phyloP scores from a whole-genome alignment of 345 rosid genomes.

The Brassica cretica region DNA sequence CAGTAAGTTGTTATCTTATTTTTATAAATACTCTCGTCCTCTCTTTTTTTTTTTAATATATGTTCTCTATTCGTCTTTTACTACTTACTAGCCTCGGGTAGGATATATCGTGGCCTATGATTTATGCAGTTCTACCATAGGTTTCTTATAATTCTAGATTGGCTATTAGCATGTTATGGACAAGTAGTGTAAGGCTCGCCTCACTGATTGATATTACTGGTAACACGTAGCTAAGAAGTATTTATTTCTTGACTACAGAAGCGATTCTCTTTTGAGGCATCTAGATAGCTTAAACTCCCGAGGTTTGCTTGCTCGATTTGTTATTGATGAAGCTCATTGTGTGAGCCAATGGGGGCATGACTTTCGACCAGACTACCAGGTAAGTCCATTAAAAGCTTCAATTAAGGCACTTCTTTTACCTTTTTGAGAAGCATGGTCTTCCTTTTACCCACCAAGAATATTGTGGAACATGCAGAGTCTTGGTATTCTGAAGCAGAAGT shows the following conservation, averaged over 20 bases:
- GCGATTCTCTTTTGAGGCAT: slow-evolving; percentile 86
- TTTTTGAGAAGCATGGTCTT: slow-evolving; percentile 12
- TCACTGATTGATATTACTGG: slow-evolving; percentile 10
- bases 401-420: slow-evolving; percentile 9
- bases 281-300: slow-evolving; percentile 76
- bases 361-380: slow-evolving; percentile 99
- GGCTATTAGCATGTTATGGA: slow-evolving; percentile 8
- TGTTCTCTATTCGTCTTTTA: slow-evolving; percentile 2
- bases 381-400: slow-evolving; percentile 39
- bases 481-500: slow-evolving; percentile 92
- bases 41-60: neutral
- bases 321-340: slow-evolving; percentile 99
- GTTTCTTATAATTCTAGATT: slow-evolving; percentile 16
- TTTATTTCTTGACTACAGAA: slow-evolving; percentile 55
- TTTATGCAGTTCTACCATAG: slow-evolving; percentile 7
- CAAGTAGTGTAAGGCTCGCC: neutral
- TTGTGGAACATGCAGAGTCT: slow-evolving; percentile 64
- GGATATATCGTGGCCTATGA: slow-evolving; percentile 1
- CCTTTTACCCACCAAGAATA: slow-evolving; percentile 23
- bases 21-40: neutral
- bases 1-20: slow-evolving; percentile 55
- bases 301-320: slow-evolving; percentile 87
- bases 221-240: slow-evolving; percentile 22
- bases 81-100: slow-evolving; percentile 10
- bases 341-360: slow-evolving; percentile 99